Base-by-base conservation (phyloP, 2,329 filamentous ascomycete genomes). In the Emmonsiellopsis sp. region DNA sequence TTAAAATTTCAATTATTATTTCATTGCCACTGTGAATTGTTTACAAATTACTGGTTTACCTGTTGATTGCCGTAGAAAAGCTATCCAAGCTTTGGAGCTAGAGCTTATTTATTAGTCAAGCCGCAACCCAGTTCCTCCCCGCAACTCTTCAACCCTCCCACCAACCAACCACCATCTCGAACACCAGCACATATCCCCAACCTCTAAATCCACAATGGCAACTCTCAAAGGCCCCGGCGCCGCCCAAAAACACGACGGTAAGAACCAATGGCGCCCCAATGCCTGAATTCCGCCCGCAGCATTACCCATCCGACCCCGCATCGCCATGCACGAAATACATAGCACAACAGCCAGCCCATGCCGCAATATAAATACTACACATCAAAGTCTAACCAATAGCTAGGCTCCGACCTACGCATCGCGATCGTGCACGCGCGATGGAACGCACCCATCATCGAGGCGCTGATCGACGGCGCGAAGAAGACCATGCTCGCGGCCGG, bases 351-450 rank as follows among this genome's bases (percentile, higher is more conserved):
- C n/a, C n/a, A n/a, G n/a, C n/a, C n/a, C n/a, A n/a, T n/a, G n/a
- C n/a, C n/a, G n/a, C n/a, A n/a, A n/a, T n/a, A n/a, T n/a, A n/a
- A n/a, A n/a, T n/a, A n/a, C n/a, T n/a, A n/a, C n/a, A n/a, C n/a
- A n/a, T n/a, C n/a, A n/a, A n/a, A n/a, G n/a, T n/a, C n/a, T n/a
- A n/a, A 38, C 35, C 35, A 37, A 26, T 16, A 9, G 6, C 7
- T 50, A 72, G 86, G 87, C 70, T 82, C 82, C 64, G 78, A 76
- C 65, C 82, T 98, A 59, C 89, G 93, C 67, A 85, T 98, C 68
- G 92, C 87, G 67, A 97, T 98, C 67, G 82, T 98, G 55, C 93
- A 97, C 75, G 92, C 92, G 55, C 85, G 93, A 65, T 98, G 93
- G 93, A 98, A 98, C 76, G 79, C 79, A 60, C 80, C 79, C 61